Conservation (phyloP, 176 grass and related monocot genomes). For the Oryza australiensis region DNA sequence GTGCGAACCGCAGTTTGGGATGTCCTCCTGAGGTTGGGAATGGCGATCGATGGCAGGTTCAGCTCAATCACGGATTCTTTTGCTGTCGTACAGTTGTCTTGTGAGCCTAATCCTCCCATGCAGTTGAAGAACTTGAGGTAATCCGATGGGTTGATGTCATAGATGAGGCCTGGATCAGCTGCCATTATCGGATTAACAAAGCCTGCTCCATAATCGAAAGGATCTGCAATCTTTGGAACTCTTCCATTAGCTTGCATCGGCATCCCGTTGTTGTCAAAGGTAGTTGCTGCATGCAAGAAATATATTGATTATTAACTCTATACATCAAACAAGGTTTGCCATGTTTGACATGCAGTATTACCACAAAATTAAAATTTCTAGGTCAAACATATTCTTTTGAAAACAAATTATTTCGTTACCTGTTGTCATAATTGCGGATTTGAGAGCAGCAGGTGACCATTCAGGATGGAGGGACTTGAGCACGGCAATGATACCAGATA, state of each 20-base stretch:
- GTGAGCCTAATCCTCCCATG: background rate
- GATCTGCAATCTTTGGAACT: conserved; percentile 43
- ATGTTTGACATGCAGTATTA: no score
- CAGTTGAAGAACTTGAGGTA: conserved; percentile 53
- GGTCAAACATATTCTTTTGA: no score
- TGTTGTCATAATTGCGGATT: conserved; percentile 67
- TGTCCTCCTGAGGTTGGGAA: no score
- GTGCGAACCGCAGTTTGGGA: no score
- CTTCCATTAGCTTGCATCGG: conserved; percentile 40
- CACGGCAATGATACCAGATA: conserved; percentile 51
- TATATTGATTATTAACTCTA: no score
- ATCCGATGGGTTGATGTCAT: conserved; percentile 50
- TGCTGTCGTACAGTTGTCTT: background rate
- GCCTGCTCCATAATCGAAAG: conserved; percentile 71
- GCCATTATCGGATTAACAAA: conserved; percentile 45
- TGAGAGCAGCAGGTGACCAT: conserved; percentile 20
- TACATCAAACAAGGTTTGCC: no score
- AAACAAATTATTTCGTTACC: conserved; percentile 1
- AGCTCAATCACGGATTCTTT: conserved; percentile 14
- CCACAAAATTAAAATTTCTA: no score
- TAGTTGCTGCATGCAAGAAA: conserved; percentile 26
- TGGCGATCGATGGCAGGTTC: conserved; percentile 41
- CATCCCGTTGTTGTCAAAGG: conserved; percentile 33
- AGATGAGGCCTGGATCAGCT: conserved; percentile 56
- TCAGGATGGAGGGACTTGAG: conserved; percentile 61